A percentile compares a stretch with the other conserved stretches of the same genome.
Evolutionary conservation across 768 basidiomycete genomes (phyloP).

Genomic region (Leccinellum albellum): DNA sequence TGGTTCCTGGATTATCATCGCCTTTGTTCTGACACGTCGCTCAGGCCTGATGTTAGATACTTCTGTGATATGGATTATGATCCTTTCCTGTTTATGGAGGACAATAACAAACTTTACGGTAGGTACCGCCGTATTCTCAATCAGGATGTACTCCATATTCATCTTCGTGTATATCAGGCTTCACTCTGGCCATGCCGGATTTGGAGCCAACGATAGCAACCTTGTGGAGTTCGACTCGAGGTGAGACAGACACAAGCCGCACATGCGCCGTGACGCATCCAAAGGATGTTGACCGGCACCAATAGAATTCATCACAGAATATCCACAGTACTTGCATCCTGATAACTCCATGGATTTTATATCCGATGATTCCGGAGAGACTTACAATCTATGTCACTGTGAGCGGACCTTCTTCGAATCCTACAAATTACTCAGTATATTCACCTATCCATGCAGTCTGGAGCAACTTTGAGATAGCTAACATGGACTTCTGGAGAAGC

Average conservation of each 20-base stretch:
- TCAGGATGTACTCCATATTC: neutral
- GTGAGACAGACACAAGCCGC: constrained; percentile 33
- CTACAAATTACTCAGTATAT: neutral
- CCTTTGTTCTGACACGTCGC: neutral
- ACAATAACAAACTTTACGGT: constrained; percentile 51
- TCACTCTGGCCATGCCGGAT: constrained; percentile 64
- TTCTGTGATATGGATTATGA: constrained; percentile 50
- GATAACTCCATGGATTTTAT: constrained; percentile 63
- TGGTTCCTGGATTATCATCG: neutral
- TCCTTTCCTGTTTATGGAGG: constrained; percentile 57
- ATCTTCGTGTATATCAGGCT: constrained; percentile 34
- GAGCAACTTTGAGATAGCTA: constrained; percentile 92
- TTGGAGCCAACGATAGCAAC: constrained; percentile 61
- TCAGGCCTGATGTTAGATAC: constrained; percentile 48
- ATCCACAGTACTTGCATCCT: constrained; percentile 53
- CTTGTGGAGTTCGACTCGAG: constrained; percentile 57
- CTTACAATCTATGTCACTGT: constrained; percentile 67
- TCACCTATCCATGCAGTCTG: constrained; percentile 53
- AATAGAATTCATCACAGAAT: constrained; percentile 50
- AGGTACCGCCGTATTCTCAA: constrained; percentile 2
- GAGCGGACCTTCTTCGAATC: constrained; percentile 14
- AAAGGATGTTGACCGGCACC: constrained; percentile 37
- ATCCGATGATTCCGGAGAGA: constrained; percentile 61
- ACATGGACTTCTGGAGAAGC: constrained; percentile 79
- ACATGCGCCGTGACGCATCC: constrained; percentile 15